Evolutionary conservation across 2,329 filamentous ascomycete genomes (phyloP), one percentile per base, ranked within the genome.

Genomic region (Davidsoniella neocaledoniae): DNA sequence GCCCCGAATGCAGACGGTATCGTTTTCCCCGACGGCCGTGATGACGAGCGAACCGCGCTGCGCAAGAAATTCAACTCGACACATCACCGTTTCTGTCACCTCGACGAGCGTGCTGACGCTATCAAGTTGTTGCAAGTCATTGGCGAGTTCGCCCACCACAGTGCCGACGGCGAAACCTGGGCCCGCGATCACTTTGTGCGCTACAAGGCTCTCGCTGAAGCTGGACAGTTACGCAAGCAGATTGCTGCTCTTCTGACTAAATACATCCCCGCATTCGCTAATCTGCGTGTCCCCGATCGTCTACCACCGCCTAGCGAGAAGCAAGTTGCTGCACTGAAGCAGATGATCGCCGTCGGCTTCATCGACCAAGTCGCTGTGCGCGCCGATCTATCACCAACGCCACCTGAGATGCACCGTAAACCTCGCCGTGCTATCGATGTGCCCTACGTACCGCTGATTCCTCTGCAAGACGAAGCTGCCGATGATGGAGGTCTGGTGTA

Each of bases 361-460:
- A 79, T 96, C 59, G 91, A 98, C 64, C 84, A 95, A 57, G 76
- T 98, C 39, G 91, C 91, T 43, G 87, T 96, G 57, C 84, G 91
- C 53, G 86, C 85, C 3, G 90, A 98, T 63, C 69, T 86, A n/a
- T 73, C 86, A 0, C 85, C 86, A 0, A 73, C 72, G 10, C 83
- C 85, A 0, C 79, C 81, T 1, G 78, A 81, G 54, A 23, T 52
- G 21, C 42, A 46, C 14, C 51, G 43, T 16, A 49, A 49, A 39
- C 85, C 88, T 0, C 79, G 77, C 46, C 77, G 87, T n/a, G 84
- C 88, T 1, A 93, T 91, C 55, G 87, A 96, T 57, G 84, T 96
- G 2, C 84, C 90, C 0, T 98, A 96, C 61, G 64, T 94, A 5
- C 87, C 91, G 0, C 77, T 98, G 4, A 77, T 88, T 56, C 80